Evolutionary conservation across 129 eudicot species (phyloP).

Genomic region (Ambrosia artemisiifolia): DNA sequence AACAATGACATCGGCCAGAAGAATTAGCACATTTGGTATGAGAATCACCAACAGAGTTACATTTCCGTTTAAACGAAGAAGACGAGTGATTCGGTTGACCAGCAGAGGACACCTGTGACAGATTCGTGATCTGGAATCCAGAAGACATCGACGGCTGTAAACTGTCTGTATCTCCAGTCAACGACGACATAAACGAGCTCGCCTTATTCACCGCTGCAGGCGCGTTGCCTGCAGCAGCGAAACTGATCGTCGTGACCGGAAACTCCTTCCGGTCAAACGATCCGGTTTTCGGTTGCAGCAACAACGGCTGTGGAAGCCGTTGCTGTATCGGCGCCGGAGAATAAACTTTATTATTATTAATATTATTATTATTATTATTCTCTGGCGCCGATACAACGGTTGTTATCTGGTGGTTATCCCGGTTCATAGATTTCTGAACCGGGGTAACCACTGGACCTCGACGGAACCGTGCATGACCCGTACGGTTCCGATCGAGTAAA

Average conservation of each 20-base stretch:
- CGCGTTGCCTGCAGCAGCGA: slow-evolving; percentile 33
- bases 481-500: slow-evolving; percentile 59
- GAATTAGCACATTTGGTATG: slow-evolving; percentile 63
- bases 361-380: background rate
- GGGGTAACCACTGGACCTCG: slow-evolving; percentile 59
- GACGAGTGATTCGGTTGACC: slow-evolving; percentile 70
- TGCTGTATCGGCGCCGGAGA: slow-evolving; percentile 69
- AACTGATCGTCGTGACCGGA: slow-evolving; percentile 60
- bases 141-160: slow-evolving; percentile 79
- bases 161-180: slow-evolving; percentile 80
- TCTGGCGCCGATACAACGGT: background rate
- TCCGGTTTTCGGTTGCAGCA: slow-evolving; percentile 33
- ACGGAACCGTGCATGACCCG: slow-evolving; percentile 99
- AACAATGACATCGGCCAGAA: slow-evolving; percentile 85
- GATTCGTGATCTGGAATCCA: slow-evolving; percentile 84
- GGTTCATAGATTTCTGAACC: slow-evolving; percentile 4
- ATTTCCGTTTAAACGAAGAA: slow-evolving; percentile 79
- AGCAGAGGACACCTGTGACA: slow-evolving; percentile 68
- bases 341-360: slow-evolving; percentile 8
- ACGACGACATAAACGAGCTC: slow-evolving; percentile 57
- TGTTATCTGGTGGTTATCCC: background rate
- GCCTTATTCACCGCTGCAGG: slow-evolving; percentile 34
- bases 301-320: slow-evolving; percentile 55
- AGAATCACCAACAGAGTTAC: slow-evolving; percentile 81
- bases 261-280: slow-evolving; percentile 54